Evolutionary conservation across 2,329 filamentous ascomycete species (phyloP), one percentile per base, ranked within the genome.

Genomic region (Cordyceps fumosorosea): DNA sequence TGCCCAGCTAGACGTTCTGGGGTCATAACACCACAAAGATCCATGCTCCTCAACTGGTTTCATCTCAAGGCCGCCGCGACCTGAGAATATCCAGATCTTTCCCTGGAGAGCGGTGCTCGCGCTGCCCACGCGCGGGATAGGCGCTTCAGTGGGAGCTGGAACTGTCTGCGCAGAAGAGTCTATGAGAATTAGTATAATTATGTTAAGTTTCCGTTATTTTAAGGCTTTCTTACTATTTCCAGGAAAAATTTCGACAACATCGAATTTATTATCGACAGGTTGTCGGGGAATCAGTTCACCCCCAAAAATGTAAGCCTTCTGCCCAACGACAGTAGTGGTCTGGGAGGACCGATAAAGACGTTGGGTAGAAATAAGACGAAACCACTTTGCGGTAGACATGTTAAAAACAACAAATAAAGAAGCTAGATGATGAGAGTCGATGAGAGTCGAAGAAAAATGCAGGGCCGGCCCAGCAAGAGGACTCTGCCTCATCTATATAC

Each of bases 21-120:
- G 71, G 20, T 81, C 73, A 63, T 82, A 84, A n/a, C 73, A 72
- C 85, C 85, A 88, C 7, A 89, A 63, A 0, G 73, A 69, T 11
- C 86, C 86, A 0, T 75, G 60, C 65, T 89, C 86, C 42, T 86
- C 81, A 16, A 89, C 72, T 0, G 85, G 81, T 0, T 78, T 73
- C 85, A 88, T 87, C 1, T 77, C 81, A 6, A 76, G 66, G 7
- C 85, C 85, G 2, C 85, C 84, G 2, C 85, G 81, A 7, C 86
- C 86, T 5, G 84, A 86, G 72, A 88, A 89, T 42, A 88, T 56
- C 66, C 84, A 88, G 24, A 88, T 73, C 0, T 74, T 78, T 3
- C 73, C 72, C 58, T 78, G 67, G 7, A 86, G 63, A 0, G 73
- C 70, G 0, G 80, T 72, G 5, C 78, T 77, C 0, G 84, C 77